These are phyloP conservation scores for Lignosus rhinocerotis DNA, from an alignment of 1,284 basidiomycete species.

Conservation along the genomic window DNA sequence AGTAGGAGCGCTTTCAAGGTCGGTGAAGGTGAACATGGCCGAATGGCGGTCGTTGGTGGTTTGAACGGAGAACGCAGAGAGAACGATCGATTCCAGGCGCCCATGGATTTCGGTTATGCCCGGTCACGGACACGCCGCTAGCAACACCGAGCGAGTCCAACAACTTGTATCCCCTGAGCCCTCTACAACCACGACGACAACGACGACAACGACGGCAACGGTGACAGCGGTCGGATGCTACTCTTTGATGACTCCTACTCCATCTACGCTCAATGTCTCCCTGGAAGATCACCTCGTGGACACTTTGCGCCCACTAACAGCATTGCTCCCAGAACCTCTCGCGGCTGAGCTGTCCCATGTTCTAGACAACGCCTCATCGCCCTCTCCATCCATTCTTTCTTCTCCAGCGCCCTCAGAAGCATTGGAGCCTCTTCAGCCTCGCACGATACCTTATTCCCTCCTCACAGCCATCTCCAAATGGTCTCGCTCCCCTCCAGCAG, in stretches of 20 bases:
- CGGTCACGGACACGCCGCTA: not conserved
- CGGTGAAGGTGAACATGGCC: not conserved
- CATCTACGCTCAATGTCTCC: conserved; percentile 54
- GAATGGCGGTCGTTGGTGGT: not conserved
- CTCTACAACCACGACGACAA: not conserved
- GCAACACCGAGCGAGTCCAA: not conserved
- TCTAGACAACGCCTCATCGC: conserved; percentile 9
- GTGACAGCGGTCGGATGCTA: not conserved
- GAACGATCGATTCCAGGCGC: not conserved
- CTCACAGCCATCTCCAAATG: conserved; percentile 66
- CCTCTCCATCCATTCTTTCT: not conserved
- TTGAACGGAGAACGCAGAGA: not conserved
- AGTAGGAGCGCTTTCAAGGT: not conserved
- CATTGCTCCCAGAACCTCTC: conserved; percentile 48
- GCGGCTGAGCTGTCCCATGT: conserved; percentile 37
- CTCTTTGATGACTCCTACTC: not conserved
- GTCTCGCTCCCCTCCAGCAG: conserved; percentile 56
- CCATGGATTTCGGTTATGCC: not conserved
- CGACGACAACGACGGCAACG: conserved; percentile 11
- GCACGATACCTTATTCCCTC: conserved; percentile 59
- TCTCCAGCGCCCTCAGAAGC: not conserved
- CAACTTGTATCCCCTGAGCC: not conserved
- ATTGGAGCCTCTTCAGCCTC: conserved; percentile 15
- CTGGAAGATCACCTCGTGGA: conserved; percentile 63
- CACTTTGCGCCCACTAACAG: conserved; percentile 44